A percentile compares a stretch with the other conserved stretches of the same genome.
phyloP scores from a whole-genome alignment of 805 yeast species.

The Kazachstania taianensis region DNA sequence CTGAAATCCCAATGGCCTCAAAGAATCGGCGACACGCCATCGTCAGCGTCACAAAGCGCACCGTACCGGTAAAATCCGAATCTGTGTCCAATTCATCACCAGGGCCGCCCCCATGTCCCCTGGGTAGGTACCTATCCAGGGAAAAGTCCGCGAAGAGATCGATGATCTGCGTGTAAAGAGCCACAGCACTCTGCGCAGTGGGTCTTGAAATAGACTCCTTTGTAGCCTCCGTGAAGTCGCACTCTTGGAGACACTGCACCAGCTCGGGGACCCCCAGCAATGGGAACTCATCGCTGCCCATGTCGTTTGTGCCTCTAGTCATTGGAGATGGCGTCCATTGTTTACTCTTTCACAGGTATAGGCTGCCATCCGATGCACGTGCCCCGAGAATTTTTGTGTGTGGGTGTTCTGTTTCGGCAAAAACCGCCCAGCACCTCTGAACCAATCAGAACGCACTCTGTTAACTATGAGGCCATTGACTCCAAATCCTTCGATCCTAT shows the following conservation, averaged over 20 bases:
- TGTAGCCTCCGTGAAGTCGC: slow-evolving; percentile 45
- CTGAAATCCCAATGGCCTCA: slow-evolving; percentile 64
- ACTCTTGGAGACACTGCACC: slow-evolving; percentile 47
- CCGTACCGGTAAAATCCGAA: slow-evolving; percentile 3
- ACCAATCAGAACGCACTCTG: too few species aligned
- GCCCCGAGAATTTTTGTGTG: too few species aligned
- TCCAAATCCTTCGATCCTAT: too few species aligned
- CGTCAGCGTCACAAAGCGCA: slow-evolving; percentile 28
- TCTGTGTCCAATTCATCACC: too few species aligned
- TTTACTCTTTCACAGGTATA: too few species aligned
- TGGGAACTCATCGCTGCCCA: slow-evolving; percentile 46
- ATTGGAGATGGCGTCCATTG: too few species aligned
- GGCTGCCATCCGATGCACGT: too few species aligned
- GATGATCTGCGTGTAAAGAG: slow-evolving; percentile 49
- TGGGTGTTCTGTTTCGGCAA: too few species aligned
- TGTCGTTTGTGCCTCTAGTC: too few species aligned
- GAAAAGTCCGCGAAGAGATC: slow-evolving; percentile 50
- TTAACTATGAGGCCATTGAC: too few species aligned
- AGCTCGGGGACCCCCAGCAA: slow-evolving; percentile 51
- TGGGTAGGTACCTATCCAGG: slow-evolving; percentile 18
- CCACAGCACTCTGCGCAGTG: slow-evolving; percentile 42
- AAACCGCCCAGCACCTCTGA: too few species aligned
- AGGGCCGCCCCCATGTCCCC: neutral
- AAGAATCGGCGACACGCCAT: slow-evolving; percentile 51
- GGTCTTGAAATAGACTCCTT: slow-evolving; percentile 54